Evolutionary conservation across 768 basidiomycete genomes (phyloP), one percentile per base, ranked within the genome.

Genomic region (Lentinula raphanica): DNA sequence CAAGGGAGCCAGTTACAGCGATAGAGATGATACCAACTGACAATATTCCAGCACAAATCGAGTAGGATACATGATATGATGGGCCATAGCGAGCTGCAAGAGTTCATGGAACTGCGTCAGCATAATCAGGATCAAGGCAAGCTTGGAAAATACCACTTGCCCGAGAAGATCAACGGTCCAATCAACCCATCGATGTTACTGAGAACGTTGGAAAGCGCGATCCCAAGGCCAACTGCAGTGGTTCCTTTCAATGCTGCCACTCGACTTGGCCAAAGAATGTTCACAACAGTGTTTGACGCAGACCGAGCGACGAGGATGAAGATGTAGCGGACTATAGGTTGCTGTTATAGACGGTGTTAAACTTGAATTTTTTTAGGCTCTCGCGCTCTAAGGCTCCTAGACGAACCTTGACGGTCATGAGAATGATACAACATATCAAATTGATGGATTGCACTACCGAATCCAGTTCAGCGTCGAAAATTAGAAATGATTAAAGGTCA

Each of bases 371-470:
- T 21, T n/a, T n/a, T n/a, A n/a, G n/a, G n/a, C n/a, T n/a, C n/a
- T n/a, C n/a, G n/a, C 7, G 12, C 9, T 8, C n/a, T 21, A 21
- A 42, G 19, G 23, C 19, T 42, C 6, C 19, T 42, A n/a, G 40
- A 42, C 40, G 9, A 42, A 54, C 53, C 36, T 54, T 38, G 38
- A 54, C 53, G 3, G 53, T 54, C 53, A 54, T 54, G 21, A 54
- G 53, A 19, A 54, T 28, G 19, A 54, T n/a, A 40, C 53, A 54
- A 39, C 53, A 54, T 9, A 42, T 36, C 21, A 54, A 25, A 28
- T 39, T 54, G 25, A 39, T 42, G 3, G 40, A 27, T 19, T 54
- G 53, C 38, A 54, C 53, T 54, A 23, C n/a, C 5, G 3, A 2
- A 29, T 51, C 13, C 13, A 12, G 13, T 27, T 19, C 11, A 8